Conservation (phyloP, 495 filamentous ascomycete genomes). For the Glutinoglossum americanum region DNA sequence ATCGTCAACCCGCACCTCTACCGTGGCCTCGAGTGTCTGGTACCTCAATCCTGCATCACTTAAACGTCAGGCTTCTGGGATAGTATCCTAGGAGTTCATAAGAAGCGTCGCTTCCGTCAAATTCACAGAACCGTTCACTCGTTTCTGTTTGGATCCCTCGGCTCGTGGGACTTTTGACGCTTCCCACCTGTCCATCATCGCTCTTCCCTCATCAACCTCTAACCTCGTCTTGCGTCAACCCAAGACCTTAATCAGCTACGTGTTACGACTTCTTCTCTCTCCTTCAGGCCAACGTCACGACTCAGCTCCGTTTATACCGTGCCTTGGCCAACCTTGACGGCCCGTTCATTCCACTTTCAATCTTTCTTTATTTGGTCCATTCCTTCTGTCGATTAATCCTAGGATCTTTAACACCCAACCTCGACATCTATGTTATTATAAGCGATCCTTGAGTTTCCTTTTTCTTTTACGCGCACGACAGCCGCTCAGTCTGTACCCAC, state of each 20-base stretch:
- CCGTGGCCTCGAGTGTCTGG: conserved; percentile 1
- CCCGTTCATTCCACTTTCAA: neutral
- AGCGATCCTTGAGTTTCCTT: conserved; percentile 25
- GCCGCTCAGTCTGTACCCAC: conserved; percentile 24
- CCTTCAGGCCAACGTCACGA: conserved; percentile 11
- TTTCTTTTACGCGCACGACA: conserved; percentile 25
- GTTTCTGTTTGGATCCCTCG: conserved; percentile 8
- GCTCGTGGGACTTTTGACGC: neutral
- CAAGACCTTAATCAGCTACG: conserved; percentile 6
- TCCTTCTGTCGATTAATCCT: neutral
- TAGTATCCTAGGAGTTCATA: neutral
- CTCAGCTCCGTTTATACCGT: neutral
- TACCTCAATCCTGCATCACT: neutral
- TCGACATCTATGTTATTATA: conserved; percentile 33
- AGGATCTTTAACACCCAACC: neutral
- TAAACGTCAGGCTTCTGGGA: neutral
- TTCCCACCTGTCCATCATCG: neutral
- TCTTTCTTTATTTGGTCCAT: neutral
- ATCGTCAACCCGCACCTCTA: neutral
- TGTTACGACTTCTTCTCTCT: conserved; percentile 12
- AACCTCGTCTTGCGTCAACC: neutral
- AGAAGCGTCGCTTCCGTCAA: neutral
- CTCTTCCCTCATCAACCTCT: neutral
- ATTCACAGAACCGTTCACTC: conserved; percentile 8
- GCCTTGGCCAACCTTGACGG: neutral